phyloP scores from a whole-genome alignment of 345 rosid genomes.

The Angophora floribunda region DNA sequence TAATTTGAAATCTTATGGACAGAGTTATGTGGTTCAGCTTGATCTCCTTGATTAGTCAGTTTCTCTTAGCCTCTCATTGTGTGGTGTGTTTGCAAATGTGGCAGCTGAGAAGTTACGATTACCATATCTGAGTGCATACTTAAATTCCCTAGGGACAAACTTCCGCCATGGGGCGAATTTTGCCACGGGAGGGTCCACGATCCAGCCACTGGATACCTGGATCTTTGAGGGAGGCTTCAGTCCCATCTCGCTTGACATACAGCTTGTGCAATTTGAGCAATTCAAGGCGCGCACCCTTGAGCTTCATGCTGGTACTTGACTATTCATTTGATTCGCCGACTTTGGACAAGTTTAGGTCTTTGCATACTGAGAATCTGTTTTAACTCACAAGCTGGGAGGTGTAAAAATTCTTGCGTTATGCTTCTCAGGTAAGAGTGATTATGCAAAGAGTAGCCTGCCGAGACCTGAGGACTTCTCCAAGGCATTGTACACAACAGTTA shows the following conservation, averaged over 20 bases:
- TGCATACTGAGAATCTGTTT: not conserved
- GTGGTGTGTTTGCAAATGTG: not conserved
- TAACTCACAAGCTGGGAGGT: not conserved
- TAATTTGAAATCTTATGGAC: not conserved
- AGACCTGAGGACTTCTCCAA: slow-evolving; percentile 68
- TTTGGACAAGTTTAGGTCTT: slow-evolving; percentile 35
- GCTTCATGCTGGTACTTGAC: not conserved
- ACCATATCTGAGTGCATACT: slow-evolving; percentile 79
- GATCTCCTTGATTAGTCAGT: not conserved
- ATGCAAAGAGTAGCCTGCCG: slow-evolving; percentile 56
- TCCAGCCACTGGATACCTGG: slow-evolving; percentile 66
- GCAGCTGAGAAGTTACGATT: slow-evolving; percentile 69
- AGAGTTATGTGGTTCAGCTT: not conserved
- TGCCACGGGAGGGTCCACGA: slow-evolving; percentile 93
- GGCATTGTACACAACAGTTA: slow-evolving; percentile 86
- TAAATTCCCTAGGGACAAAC: slow-evolving; percentile 72
- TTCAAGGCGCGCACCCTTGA: slow-evolving; percentile 56
- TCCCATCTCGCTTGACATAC: slow-evolving; percentile 81
- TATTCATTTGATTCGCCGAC: not conserved
- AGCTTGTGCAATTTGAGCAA: slow-evolving; percentile 66
- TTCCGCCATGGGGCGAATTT: slow-evolving; percentile 86
- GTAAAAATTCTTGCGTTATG: not conserved
- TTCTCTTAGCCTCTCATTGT: not conserved
- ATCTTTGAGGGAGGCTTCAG: slow-evolving; percentile 75
- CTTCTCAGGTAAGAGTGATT: slow-evolving; percentile 30